Evolutionary conservation across 2,329 filamentous ascomycete genomes (phyloP), one percentile per base, ranked within the genome.

Genomic region (Hymenoscyphus fructigenus): DNA sequence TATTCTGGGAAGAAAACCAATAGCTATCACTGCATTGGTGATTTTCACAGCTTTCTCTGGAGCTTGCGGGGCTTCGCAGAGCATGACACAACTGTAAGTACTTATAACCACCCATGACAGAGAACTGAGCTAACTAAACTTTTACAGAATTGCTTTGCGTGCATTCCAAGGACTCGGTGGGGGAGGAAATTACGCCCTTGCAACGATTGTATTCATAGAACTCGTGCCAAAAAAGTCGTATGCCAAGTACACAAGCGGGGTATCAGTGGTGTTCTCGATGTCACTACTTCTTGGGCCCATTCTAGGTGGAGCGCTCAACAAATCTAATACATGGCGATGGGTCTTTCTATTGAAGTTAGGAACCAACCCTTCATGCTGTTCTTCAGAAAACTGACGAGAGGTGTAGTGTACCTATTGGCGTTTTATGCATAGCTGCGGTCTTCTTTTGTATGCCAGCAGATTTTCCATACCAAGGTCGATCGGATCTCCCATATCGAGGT

Each of bases 331-430:
- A 0, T 70, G 67, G 69, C 47, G 69, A 23, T 70, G 69, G 69
- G 77, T 86, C 1, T 87, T 88, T 72, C 86, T 83, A 81, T 82
- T 87, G 71, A 87, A 87, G 66, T 67, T 57, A 32, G 34, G 15
- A 23, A 26, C 23, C 20, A 12, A 2, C 29, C 34, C 12, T 14
- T 20, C 36, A 6, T 15, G 17, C 14, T 14, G 34, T 10, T 15
- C 3, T 56, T n/a, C 28, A 14, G 6, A 53, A 1, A 6, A 44
- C 4, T 61, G 29, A 50, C 65, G 32, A 53, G 20, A 29, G 4
- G 9, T 44, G 28, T 44, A 61, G 61, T 61, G 55, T 56, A 23
- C 61, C 44, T 2, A 56, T 60, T 34, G 44, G 29, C 9, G 9
- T n/a, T 6, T 20, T 62, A 28, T 17, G 47, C 2, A 55, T 62